Base-by-base conservation (phyloP, 768 basidiomycete genomes). In the Pulveroboletus sp. region DNA sequence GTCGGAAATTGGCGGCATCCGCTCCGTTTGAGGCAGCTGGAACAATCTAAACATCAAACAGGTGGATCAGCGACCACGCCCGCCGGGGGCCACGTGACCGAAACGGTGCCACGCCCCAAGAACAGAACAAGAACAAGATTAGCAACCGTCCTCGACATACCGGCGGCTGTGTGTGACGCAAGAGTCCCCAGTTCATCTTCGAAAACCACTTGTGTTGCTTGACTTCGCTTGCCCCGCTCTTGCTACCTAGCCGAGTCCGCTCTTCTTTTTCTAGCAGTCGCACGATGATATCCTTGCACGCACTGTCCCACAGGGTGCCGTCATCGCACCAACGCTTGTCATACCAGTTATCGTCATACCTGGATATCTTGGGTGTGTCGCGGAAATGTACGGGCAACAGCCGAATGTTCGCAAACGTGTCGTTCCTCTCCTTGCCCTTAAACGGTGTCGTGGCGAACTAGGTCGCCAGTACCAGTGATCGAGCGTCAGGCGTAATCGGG, bases 181-280 rank as follows among this genome's bases (percentile, higher is more conserved):
- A 71, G 49, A 99, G 75, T 21, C 95, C 96, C 96, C 95, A 99
- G 72, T 92, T 94, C 65, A 95, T 84, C 61, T 92, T 93, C 27
- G 76, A 73, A 74, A 99, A 99, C 96, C 96, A 99, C 67, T 91
- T 93, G 79, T 98, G 96, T 50, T 89, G 86, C 74, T 98, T 99
- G 61, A 99, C 93, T 71, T 99, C 96, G 65, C 93, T 95, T 49
- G 96, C 96, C 26, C 96, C 96, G 58, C 85, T 92, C 70, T 80
- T 85, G 69, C 91, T 92, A 39, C 96, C 96, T 33, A 98, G 69
- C 54, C 96, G 79, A 49, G 81, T 85, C 64, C 79, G 75, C 69
- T 99, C 96, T 59, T 88, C 84, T 74, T 99, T 99, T 77, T 90
- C 89, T 61, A 99, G 73, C 47, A 98, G 67, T 57, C 93, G 89